Conservation (phyloP, 176 grass and related monocot genomes). For the Otatea glauca region DNA sequence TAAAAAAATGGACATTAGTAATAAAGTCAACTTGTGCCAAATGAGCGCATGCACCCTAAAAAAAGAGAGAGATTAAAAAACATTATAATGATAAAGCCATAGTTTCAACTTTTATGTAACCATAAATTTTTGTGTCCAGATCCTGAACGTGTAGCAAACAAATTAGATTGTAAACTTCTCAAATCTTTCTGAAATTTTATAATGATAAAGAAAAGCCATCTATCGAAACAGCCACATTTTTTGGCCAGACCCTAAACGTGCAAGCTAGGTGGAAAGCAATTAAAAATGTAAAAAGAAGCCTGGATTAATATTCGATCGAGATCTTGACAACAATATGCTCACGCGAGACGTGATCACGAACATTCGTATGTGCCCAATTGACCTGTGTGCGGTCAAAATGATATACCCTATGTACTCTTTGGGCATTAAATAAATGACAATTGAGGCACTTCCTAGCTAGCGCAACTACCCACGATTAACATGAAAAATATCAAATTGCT, state of each 20-base stretch:
- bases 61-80: too few species aligned
- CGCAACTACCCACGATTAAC: not conserved
- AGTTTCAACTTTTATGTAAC: too few species aligned
- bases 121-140: not conserved
- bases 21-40: too few species aligned
- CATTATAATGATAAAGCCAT: too few species aligned
- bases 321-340: not conserved
- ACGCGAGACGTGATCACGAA: not conserved
- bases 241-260: not conserved
- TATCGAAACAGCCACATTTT: not conserved
- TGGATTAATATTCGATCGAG: not conserved
- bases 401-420: not conserved
- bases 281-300: not conserved
- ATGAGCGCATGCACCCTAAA: too few species aligned
- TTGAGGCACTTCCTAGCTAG: not conserved
- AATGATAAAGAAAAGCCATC: not conserved
- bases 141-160: not conserved
- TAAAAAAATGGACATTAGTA: too few species aligned
- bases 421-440: constrained; percentile 21
- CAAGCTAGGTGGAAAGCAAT: not conserved
- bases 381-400: not conserved
- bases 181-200: not conserved
- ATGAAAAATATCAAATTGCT: not conserved
- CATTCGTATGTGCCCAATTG: not conserved
- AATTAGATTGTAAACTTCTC: not conserved